These are phyloP conservation scores for Neophaeococcomyces mojaviensis DNA, from an alignment of 2,329 filamentous ascomycete genomes.

Conservation along the genomic window DNA sequence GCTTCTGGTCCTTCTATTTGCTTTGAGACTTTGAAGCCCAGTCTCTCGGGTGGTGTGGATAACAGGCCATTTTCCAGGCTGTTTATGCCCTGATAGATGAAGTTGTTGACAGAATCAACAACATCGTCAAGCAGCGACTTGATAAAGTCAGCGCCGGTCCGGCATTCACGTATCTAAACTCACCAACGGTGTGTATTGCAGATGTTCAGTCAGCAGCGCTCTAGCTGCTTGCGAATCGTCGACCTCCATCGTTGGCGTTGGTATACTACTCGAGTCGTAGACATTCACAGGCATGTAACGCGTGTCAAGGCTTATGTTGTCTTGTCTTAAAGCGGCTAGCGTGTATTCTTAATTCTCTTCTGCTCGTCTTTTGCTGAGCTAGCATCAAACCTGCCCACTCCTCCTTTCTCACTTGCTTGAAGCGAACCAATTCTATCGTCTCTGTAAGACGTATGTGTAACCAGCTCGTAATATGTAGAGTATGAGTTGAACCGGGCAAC, in stretches of 20 bases:
- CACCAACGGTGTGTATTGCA: constrained; percentile 88
- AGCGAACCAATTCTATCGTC: too few species aligned
- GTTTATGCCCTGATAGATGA: constrained; percentile 82
- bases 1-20: constrained; percentile 32
- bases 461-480: too few species aligned
- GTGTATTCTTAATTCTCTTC: too few species aligned
- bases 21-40: constrained; percentile 64
- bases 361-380: too few species aligned
- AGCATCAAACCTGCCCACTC: too few species aligned
- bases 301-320: too few species aligned
- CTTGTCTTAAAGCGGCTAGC: too few species aligned
- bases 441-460: too few species aligned
- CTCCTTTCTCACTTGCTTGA: too few species aligned
- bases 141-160: constrained; percentile 11
- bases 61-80: constrained; percentile 78
- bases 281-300: too few species aligned
- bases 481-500: too few species aligned
- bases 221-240: constrained; percentile 30
- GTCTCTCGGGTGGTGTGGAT: constrained; percentile 60
- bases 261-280: background rate
- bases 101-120: constrained; percentile 91
- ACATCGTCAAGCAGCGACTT: constrained; percentile 95
- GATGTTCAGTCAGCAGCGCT: constrained; percentile 82
- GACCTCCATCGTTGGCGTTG: constrained; percentile 11
- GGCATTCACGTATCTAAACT: constrained; percentile 29